Evolutionary conservation across 345 rosid genomes (phyloP), one percentile per base, ranked within the genome.

Genomic region (Rubroshorea leprosula): DNA sequence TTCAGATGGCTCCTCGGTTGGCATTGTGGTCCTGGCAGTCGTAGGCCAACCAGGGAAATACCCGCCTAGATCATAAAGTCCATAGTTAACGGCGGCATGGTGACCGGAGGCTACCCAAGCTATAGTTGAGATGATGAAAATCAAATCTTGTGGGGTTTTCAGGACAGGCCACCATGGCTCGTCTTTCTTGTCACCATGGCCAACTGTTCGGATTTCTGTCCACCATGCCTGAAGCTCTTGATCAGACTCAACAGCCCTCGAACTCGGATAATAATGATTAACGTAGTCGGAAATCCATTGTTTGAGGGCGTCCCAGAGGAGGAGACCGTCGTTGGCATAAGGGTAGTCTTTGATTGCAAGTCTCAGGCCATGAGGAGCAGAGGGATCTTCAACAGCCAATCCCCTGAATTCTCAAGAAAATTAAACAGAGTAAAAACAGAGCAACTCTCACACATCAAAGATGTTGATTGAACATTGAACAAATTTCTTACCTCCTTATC

Each of bases 271-370:
- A 65, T 77, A 77, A 60, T 71, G 83, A 29, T 71, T 73, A 10
- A 83, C 80, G 54, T 83, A 79, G 3, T 77, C 83, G 1, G 58
- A 66, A 9, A 75, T 52, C 88, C 84, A 83, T 19, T 57, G 50
- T 51, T 77, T 77, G 38, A 79, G 26, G 49, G 55, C 20, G 52
- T 74, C 82, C 87, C 84, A 82, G 3, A 77, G 38, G 12, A 64
- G 23, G 18, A 82, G 72, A 7, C 84, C 88, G n/a, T 79, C 88
- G 17, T 52, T 83, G 18, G 88, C 84, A 29, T 41, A 79, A 4
- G 88, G 88, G 62, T 79, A 75, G 69, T 83, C 84, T 57, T 79
- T 75, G 17, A 79, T 75, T 48, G 76, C 26, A 5, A 79, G 77
- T 51, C 67, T 77, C 1, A 83, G 43, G 58, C 83, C 88, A 14